A percentile compares a stretch with the other conserved stretches of the same genome.
phyloP scores from a whole-genome alignment of 768 basidiomycete species.

The Hydnum rufescens region DNA sequence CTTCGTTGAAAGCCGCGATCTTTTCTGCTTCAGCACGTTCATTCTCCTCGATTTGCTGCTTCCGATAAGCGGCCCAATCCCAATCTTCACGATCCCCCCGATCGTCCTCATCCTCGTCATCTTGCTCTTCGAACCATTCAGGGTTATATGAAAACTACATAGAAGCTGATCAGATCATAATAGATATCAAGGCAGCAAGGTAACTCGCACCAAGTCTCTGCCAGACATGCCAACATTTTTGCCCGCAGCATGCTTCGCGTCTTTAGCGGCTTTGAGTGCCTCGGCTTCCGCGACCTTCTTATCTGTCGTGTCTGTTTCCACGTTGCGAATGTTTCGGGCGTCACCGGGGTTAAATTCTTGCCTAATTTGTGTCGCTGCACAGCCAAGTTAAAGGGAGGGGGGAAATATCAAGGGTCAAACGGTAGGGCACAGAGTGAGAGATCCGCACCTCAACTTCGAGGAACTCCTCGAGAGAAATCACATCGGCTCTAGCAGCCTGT shows the following conservation, averaged over 20 bases:
- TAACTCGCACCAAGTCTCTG: slow-evolving; percentile 58
- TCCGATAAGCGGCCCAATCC: slow-evolving; percentile 37
- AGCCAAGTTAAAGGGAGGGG: not conserved
- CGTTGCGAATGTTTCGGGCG: slow-evolving; percentile 68
- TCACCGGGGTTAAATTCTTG: slow-evolving; percentile 77
- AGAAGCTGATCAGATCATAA: slow-evolving; percentile 1
- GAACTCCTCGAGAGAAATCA: slow-evolving; percentile 90
- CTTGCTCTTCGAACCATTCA: slow-evolving; percentile 77
- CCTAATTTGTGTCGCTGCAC: slow-evolving; percentile 84
- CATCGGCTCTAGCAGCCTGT: slow-evolving; percentile 73
- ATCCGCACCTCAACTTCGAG: slow-evolving; percentile 76
- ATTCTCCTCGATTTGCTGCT: slow-evolving; percentile 41
- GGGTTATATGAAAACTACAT: slow-evolving; percentile 84
- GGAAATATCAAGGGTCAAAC: not conserved
- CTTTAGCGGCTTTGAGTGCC: slow-evolving; percentile 62
- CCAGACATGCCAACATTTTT: slow-evolving; percentile 91
- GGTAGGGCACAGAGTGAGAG: not conserved
- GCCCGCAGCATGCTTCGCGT: slow-evolving; percentile 60
- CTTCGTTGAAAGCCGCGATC: slow-evolving; percentile 21
- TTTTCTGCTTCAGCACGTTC: slow-evolving; percentile 31
- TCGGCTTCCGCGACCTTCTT: slow-evolving; percentile 88
- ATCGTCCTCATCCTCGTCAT: slow-evolving; percentile 27
- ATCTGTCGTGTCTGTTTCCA: slow-evolving; percentile 93
- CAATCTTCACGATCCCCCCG: slow-evolving; percentile 18
- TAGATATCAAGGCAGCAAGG: slow-evolving; percentile 1